Percentiles rank a stretch among this genome's conserved stretches.
These are phyloP conservation scores for Fabrea salina DNA, from an alignment of 169 alveolate species.

Conservation along the genomic window DNA sequence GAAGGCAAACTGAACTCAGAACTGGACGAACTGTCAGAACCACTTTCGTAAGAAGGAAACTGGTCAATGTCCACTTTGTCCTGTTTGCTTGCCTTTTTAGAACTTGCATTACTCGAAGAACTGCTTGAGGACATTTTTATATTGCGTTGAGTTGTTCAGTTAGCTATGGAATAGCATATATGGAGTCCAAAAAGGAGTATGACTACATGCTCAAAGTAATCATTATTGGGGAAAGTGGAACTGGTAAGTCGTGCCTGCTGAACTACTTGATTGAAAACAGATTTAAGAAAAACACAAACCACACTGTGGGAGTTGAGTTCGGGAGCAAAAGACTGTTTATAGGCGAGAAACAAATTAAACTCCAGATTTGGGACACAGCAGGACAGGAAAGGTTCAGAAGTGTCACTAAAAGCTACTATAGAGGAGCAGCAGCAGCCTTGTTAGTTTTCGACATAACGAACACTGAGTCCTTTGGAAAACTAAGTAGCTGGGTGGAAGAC, in stretches of 20 bases:
- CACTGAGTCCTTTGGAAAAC: conserved; percentile 72
- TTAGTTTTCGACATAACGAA: conserved; percentile 85
- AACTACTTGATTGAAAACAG: conserved; percentile 57
- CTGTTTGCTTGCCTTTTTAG: no score
- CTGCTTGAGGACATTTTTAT: no score
- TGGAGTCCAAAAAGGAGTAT: neutral
- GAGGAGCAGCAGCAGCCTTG: conserved; percentile 92
- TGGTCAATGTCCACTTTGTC: no score
- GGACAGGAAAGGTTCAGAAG: conserved; percentile 85
- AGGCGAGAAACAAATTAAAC: conserved; percentile 56
- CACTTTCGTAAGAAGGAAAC: no score
- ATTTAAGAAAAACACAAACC: conserved; percentile 73
- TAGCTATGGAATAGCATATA: conserved; percentile 1
- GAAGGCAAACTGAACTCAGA: no score
- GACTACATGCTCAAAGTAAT: conserved; percentile 51
- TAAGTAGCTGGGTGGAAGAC: conserved; percentile 75
- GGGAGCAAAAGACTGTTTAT: conserved; percentile 47
- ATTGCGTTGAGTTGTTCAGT: no score
- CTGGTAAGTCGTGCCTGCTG: conserved; percentile 60
- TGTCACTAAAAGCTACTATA: conserved; percentile 81
- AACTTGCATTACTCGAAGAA: no score
- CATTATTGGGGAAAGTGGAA: conserved; percentile 62
- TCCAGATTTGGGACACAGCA: conserved; percentile 92
- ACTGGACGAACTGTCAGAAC: no score
- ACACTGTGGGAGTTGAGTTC: conserved; percentile 84